phyloP scores from a whole-genome alignment of 2,329 filamentous ascomycete genomes.

The Penicillium capsulatum region DNA sequence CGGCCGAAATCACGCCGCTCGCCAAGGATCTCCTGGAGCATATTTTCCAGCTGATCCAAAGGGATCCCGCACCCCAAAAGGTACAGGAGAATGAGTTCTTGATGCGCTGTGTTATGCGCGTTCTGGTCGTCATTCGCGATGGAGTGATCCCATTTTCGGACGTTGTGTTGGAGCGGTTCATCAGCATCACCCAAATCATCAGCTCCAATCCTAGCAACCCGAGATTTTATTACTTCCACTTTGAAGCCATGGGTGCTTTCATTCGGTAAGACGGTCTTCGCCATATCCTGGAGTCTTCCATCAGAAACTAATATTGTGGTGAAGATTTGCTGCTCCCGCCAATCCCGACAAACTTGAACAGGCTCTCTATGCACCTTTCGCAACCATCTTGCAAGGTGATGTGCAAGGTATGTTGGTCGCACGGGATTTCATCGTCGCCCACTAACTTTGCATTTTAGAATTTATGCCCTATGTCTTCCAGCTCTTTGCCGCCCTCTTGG shows the following conservation, averaged over 20 bases:
- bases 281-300: background rate
- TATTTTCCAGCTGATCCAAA: conserved; percentile 85
- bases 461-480: conserved; percentile 98
- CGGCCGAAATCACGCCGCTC: conserved; percentile 71
- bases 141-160: conserved; percentile 70
- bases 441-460: conserved; percentile 52
- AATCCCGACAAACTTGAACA: conserved; percentile 72
- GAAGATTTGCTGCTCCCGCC: conserved; percentile 60
- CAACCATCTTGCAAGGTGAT: conserved; percentile 72
- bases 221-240: conserved; percentile 97
- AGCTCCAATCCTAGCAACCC: conserved; percentile 95
- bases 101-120: conserved; percentile 98
- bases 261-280: conserved; percentile 53
- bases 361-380: conserved; percentile 78
- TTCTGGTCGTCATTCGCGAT: conserved; percentile 89
- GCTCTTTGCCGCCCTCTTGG: conserved; percentile 83
- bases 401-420: conserved; percentile 60
- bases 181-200: conserved; percentile 87
- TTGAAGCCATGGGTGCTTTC: conserved; percentile 87
- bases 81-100: conserved; percentile 98
- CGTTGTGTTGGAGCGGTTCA: conserved; percentile 73
- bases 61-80: conserved; percentile 78
- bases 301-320: conserved; percentile 11
- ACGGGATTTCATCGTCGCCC: background rate
- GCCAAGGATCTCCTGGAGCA: conserved; percentile 84